Evolutionary conservation across 352 stramenopile species (phyloP), one percentile per base, ranked within the genome.

Genomic region (Pythium guiyangense): DNA sequence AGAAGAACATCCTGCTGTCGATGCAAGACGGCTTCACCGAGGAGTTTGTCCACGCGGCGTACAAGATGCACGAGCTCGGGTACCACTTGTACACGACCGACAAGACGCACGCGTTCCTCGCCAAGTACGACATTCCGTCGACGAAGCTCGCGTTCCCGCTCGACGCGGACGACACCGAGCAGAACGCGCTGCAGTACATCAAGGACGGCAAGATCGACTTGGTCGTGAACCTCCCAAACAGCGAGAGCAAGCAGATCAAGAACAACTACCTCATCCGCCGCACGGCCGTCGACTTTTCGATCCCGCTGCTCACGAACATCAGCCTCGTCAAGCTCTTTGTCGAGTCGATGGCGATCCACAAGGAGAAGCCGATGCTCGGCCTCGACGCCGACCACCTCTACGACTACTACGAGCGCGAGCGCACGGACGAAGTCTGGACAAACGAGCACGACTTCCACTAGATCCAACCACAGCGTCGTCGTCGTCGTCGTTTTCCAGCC

Each of bases 331-430:
- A 97, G 77, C 77, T 98, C 49, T 97, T 97, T 64, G 89, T 95
- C 49, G 86, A 96, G 56, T 69, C 89, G n/a, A 92, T 98, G 73
- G 79, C 74, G 46, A 86, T 97, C 62, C 86, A 98, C 83, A 94
- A 97, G 69, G 84, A 97, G 60, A 64, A 94, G 84, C 92, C 75
- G 54, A 64, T 98, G 63, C 77, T 97, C 54, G 95, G 93, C 15
- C 74, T 99, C 25, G 88, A 99, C 58, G 77, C 96, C 18, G 84
- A 96, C 65, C 98, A 87, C 63, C 79, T 99, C 48, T 99, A 99
- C 68, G 96, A 99, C 66, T 98, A 99, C 70, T 99, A 99, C 81
- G 74, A 96, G 66, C 76, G 77, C 51, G 96, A 99, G 71, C 88
- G 82, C 59, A 77, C 94, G 60, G 63, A 78, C 42, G 90, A 98